Conservation (phyloP, 805 yeast species). For the Ascoidea asiatica region DNA sequence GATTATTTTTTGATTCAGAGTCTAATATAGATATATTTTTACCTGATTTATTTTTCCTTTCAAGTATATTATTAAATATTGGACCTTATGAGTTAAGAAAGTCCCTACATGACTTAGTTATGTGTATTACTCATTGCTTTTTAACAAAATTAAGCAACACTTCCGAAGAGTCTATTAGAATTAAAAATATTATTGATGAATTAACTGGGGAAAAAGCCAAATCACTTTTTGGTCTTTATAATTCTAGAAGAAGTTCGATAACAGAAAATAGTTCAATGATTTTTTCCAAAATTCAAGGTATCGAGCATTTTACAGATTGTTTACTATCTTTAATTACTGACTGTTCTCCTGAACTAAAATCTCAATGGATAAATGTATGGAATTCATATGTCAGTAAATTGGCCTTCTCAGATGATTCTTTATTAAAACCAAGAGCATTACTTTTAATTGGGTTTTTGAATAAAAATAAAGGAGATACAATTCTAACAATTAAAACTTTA, state of each 20-base stretch:
- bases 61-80: conserved; percentile 22
- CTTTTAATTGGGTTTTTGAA: conserved; percentile 36
- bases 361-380: conserved; percentile 36
- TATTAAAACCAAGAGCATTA: conserved; percentile 35
- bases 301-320: not conserved
- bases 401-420: conserved; percentile 28
- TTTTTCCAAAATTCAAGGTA: not conserved
- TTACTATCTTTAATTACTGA: no score
- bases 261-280: not conserved
- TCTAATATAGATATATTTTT: conserved; percentile 31
- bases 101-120: conserved; percentile 29
- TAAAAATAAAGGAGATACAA: conserved; percentile 10
- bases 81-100: conserved; percentile 24
- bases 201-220: conserved; percentile 40
- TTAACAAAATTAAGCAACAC: conserved; percentile 29
- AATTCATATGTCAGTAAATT: conserved; percentile 31
- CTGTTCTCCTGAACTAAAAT: conserved; percentile 7
- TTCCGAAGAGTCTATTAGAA: conserved; percentile 13
- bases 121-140: conserved; percentile 39
- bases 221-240: conserved; percentile 40
- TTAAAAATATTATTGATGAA: conserved; percentile 27
- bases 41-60: conserved; percentile 39
- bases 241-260: conserved; percentile 18
- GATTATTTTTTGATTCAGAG: conserved; percentile 37
- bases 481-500: not conserved